Base-by-base conservation (phyloP, 164 flowering plant species). In the Chimonanthus praecox region DNA sequence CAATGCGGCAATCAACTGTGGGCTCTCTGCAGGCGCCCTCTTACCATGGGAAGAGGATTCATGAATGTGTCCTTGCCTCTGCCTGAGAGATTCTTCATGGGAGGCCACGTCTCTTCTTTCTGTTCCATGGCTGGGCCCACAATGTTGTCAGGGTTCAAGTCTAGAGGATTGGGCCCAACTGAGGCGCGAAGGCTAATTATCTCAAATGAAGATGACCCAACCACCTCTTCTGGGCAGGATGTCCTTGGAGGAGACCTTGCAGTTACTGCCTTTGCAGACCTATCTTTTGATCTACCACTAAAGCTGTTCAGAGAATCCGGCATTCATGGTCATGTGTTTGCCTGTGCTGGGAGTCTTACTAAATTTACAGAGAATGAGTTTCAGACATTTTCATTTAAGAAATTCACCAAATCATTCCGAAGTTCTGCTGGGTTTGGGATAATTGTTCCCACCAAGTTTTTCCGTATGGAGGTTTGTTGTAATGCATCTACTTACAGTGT, bases 161-260 rank as follows among this genome's bases (percentile, higher is more conserved):
- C 87, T 3, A 85, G 97, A 74, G 99, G 97, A 61, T 47, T 92
- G 68, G 97, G 97, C 43, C 97, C 90, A 50, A 85, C 87, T 67
- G 97, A 92, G 67, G 80, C 86, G n/a, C 83, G 93, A 77, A 86
- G 97, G 80, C 62, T 82, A 72, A 51, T 72, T 33, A 69, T 60
- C 66, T 71, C 82, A n/a, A 61, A 71, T 74, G 83, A 72, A 66
- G 89, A 79, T 43, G 82, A 73, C 76, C 67, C 79, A 13, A 84
- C 79, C 62, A 21, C 78, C 62, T 50, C 69, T 70, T 50, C 84
- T 78, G 94, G 80, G 71, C 82, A 85, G 74, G 97, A 92, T 84
- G 83, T 71, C 74, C 72, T 92, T 74, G 99, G 99, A 64, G 99
- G 97, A 61, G 97, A 94, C 76, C 87, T 92, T 81, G 97, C 97